Conservation (phyloP, 129 eudicot genomes). For the Helichrysum umbraculigerum region DNA sequence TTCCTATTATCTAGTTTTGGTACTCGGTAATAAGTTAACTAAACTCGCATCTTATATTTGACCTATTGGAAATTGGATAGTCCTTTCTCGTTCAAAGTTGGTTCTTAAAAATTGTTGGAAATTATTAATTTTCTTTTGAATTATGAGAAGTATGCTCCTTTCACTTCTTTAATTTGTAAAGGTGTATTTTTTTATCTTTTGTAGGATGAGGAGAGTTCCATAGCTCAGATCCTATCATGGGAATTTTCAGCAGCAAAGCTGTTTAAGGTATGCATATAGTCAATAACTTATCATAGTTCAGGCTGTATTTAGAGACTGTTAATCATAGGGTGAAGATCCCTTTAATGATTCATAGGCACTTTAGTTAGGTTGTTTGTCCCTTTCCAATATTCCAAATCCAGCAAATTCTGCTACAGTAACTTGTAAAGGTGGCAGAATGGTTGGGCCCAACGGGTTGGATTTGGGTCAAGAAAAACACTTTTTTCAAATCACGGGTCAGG, state of each 20-base stretch:
- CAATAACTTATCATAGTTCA: conserved; percentile 10
- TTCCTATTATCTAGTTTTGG: too few species aligned
- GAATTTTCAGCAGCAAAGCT: conserved; percentile 25
- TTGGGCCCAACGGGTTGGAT: background rate
- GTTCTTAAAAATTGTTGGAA: background rate
- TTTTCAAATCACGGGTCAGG: background rate
- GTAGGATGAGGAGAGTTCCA: conserved; percentile 17
- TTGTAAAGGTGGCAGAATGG: too few species aligned
- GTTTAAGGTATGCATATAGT: background rate
- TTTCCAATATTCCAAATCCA: background rate
- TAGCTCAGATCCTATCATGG: conserved; percentile 21
- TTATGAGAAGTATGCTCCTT: background rate
- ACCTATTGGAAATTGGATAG: background rate
- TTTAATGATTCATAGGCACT: background rate
- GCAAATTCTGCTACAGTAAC: background rate
- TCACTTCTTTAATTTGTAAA: conserved; percentile 18
- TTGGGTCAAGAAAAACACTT: background rate
- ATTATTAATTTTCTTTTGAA: background rate
- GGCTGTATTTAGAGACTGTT: conserved; percentile 20
- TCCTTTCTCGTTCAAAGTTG: background rate
- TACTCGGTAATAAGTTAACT: too few species aligned
- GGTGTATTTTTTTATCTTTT: conserved; percentile 23
- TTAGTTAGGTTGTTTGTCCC: background rate
- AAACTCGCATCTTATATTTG: background rate
- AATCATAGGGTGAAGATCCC: conserved; percentile 14